phyloP scores from a whole-genome alignment of 306 rosid species.

The Cicer yamashitae region DNA sequence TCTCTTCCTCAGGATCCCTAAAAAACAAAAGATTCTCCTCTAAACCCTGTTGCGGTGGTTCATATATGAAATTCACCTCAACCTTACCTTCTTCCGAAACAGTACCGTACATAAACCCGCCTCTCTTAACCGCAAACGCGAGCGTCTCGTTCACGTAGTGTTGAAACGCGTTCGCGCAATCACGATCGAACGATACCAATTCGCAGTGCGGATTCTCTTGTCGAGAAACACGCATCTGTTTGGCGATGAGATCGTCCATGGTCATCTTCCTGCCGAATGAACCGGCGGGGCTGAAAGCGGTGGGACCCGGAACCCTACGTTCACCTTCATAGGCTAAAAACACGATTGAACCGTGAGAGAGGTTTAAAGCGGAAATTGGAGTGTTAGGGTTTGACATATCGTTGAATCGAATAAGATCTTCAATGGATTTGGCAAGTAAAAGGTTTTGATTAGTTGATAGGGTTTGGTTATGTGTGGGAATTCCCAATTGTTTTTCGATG shows the following conservation, averaged over 20 bases:
- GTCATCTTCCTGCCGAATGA: slow-evolving; percentile 99
- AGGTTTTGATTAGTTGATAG: slow-evolving; percentile 87
- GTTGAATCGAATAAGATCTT: slow-evolving; percentile 72
- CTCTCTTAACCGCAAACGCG: slow-evolving; percentile 84
- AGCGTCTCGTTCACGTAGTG: slow-evolving; percentile 83
- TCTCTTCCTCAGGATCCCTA: slow-evolving; percentile 83
- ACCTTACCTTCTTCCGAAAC: slow-evolving; percentile 85
- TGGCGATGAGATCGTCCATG: slow-evolving; percentile 96
- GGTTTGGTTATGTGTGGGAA: slow-evolving; percentile 78
- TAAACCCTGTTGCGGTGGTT: slow-evolving; percentile 89
- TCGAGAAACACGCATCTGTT: slow-evolving; percentile 85
- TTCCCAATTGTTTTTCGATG: slow-evolving; percentile 68
- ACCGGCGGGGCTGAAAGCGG: slow-evolving; percentile 70
- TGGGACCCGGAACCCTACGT: slow-evolving; percentile 72
- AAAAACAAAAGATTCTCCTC: slow-evolving; percentile 66
- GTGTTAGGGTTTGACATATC: slow-evolving; percentile 73
- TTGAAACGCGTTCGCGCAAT: slow-evolving; percentile 89
- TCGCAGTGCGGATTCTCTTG: slow-evolving; percentile 92
- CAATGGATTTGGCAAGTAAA: slow-evolving; percentile 60
- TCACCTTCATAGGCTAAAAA: slow-evolving; percentile 82
- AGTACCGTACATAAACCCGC: slow-evolving; percentile 93
- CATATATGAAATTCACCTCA: slow-evolving; percentile 89
- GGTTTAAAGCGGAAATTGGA: slow-evolving; percentile 63
- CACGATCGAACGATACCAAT: slow-evolving; percentile 89
- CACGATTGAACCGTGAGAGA: slow-evolving; percentile 77